Evolutionary conservation across 495 filamentous ascomycete genomes (phyloP), one percentile per base, ranked within the genome.

Genomic region (Sordaria brevicollis): DNA sequence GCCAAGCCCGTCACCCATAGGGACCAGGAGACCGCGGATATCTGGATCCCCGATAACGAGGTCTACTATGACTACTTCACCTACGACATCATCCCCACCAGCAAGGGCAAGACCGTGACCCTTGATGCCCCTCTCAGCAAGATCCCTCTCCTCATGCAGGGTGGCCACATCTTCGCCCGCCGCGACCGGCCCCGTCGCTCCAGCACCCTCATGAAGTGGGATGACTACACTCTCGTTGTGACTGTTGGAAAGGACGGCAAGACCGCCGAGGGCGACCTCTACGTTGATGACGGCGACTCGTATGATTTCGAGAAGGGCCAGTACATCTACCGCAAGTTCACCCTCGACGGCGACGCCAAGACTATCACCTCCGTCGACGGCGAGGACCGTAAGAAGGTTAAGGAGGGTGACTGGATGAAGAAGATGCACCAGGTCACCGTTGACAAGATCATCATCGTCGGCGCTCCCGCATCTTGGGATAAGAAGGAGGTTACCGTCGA

Each of bases 41-140:
- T 99, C 67, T 98, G 96, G 78, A 84, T 98, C 65, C 89, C 94
- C 5, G 93, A 97, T 71, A 86, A 89, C 71, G 90, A 93, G 76
- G 86, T 89, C 68, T 99, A 99, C 83, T 98, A 92, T 76, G 91
- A 97, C 78, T 98, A 99, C 81, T 95, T 94, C 76, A 90, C 91
- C 73, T 97, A 91, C 80, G 88, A 89, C 25, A 81, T 87, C 49
- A 89, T 95, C 77, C 81, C 88, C 19, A 91, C 91, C 0, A 77
- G 85, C 10, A 82, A 80, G 73, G 90, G 93, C 69, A 89, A 90
- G 76, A 82, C 76, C 65, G 82, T 91, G 70, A 91, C 85, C 0
- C 80, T 97, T 29, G 81, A 86, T 0, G 92, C 95, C 1, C 92
- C 94, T 1, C 82, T 97, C 15, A 91, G 96, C 29, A 91, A 89